Conservation (phyloP, 345 rosid species). For the Brassica cretica region DNA sequence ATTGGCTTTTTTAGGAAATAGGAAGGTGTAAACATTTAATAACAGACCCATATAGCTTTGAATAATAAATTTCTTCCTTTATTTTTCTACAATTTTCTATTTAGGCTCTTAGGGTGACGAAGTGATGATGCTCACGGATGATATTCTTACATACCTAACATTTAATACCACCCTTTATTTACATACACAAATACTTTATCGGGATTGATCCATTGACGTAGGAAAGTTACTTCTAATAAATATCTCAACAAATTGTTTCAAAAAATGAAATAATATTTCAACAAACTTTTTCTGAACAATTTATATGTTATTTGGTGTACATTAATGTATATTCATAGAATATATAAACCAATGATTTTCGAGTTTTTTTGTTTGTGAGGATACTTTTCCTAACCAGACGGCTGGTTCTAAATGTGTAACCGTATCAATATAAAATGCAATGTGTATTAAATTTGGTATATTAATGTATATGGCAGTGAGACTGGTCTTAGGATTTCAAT, state of each 20-base stretch:
- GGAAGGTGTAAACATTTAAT: slow-evolving; percentile 36
- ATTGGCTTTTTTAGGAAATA: slow-evolving; percentile 32
- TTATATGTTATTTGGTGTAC: slow-evolving; percentile 11
- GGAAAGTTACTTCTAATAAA: not conserved
- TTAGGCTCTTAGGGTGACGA: slow-evolving; percentile 30
- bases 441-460: slow-evolving; percentile 19
- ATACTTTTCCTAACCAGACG: slow-evolving; percentile 31
- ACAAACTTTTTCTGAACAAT: not conserved
- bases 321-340: not conserved
- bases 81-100: not conserved
- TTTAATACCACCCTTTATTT: slow-evolving; percentile 25
- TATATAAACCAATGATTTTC: not conserved
- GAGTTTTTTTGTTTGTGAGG: not conserved
- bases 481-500: slow-evolving; percentile 36
- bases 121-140: slow-evolving; percentile 34
- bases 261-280: not conserved
- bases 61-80: not conserved
- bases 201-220: slow-evolving; percentile 30
- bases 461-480: slow-evolving; percentile 35
- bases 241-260: not conserved
- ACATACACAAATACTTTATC: slow-evolving; percentile 18
- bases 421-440: slow-evolving; percentile 13
- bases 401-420: slow-evolving; percentile 35
- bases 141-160: slow-evolving; percentile 26
- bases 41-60: slow-evolving; percentile 30